Percentiles rank a stretch among this genome's conserved stretches.
These are phyloP conservation scores for Ceratocystis variospora DNA, from an alignment of 2,329 filamentous ascomycete species.

Conservation along the genomic window DNA sequence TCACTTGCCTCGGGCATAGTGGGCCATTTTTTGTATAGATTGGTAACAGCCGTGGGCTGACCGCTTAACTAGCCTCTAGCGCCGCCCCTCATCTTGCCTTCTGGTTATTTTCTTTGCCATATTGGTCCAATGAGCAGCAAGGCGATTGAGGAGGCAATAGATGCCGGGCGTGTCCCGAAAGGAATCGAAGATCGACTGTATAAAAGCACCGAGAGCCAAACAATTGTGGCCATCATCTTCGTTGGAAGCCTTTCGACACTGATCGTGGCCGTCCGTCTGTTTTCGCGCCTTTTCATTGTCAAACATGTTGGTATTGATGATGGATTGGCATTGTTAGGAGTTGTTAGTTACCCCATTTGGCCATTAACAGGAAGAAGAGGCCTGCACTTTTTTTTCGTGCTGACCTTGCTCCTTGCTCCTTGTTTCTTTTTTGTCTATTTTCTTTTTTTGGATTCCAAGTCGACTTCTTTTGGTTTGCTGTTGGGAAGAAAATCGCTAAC, in stretches of 20 bases:
- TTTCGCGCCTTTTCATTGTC: conserved; percentile 28
- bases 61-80: not conserved
- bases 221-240: conserved; percentile 30
- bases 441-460: not conserved
- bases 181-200: conserved; percentile 27
- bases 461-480: not conserved
- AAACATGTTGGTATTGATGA: conserved; percentile 30
- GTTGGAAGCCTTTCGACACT: conserved; percentile 27
- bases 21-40: too few relatives aligned
- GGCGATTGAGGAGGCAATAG: conserved; percentile 25
- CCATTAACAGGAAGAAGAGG: not conserved
- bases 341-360: conserved; percentile 24
- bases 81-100: not conserved
- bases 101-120: not conserved
- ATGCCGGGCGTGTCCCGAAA: conserved; percentile 27
- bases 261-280: conserved; percentile 27
- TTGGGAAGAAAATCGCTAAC: conserved; percentile 1
- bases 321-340: conserved; percentile 26
- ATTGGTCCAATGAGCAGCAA: conserved; percentile 13
- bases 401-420: not conserved
- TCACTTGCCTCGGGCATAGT: too few relatives aligned
- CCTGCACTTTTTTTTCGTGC: too few relatives aligned
- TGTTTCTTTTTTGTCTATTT: not conserved
- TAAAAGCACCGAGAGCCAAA: conserved; percentile 27
- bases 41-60: too few relatives aligned